These are phyloP conservation scores for Zygosaccharomyces pseudobailii DNA, from an alignment of 1,139 yeast species.

Conservation along the genomic window DNA sequence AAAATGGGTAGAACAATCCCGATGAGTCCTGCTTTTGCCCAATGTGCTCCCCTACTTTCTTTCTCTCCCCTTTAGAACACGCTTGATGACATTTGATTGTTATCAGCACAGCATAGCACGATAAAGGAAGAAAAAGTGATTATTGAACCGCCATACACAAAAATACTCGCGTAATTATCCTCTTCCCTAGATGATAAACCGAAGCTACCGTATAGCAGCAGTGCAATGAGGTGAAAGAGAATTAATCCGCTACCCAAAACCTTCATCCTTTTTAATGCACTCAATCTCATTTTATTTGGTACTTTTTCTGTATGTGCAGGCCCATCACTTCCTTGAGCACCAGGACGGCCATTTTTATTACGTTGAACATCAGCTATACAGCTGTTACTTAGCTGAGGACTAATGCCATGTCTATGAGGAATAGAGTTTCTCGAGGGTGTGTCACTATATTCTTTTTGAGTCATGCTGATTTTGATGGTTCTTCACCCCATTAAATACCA, in stretches of 20 bases:
- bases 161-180: neutral
- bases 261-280: neutral
- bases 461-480: neutral
- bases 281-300: neutral
- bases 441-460: neutral
- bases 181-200: neutral
- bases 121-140: neutral
- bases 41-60: neutral
- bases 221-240: neutral
- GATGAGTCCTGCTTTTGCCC: neutral
- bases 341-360: neutral
- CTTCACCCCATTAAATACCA: neutral
- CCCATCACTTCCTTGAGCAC: neutral
- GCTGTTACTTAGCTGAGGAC: neutral
- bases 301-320: neutral
- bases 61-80: neutral
- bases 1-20: neutral
- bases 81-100: neutral
- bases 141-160: neutral
- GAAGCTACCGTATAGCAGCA: neutral
- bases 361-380: neutral
- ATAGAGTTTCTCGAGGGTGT: neutral
- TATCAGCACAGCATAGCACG: neutral
- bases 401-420: neutral
- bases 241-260: neutral